Conservation (phyloP, 2,329 filamentous ascomycete genomes). For the Chalara sp. region DNA sequence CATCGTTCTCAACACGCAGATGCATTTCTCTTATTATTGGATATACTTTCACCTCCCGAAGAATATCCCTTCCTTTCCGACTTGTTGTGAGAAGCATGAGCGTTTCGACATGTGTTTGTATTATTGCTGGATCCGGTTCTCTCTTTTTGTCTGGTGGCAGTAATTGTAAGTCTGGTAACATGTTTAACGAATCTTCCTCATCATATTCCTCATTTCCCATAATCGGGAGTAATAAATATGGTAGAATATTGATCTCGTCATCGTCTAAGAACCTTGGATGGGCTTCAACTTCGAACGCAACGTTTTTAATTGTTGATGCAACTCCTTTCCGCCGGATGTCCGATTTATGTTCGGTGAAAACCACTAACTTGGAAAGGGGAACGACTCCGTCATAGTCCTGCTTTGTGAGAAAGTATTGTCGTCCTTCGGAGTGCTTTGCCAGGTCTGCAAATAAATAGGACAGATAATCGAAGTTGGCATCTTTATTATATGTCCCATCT, state of each 20-base stretch:
- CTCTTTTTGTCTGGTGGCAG: conserved; percentile 84
- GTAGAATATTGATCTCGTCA: conserved; percentile 71
- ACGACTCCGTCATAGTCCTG: conserved; percentile 76
- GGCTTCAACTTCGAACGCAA: conserved; percentile 71
- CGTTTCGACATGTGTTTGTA: conserved; percentile 86
- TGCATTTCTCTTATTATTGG: conserved; percentile 85
- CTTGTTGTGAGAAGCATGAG: conserved; percentile 78
- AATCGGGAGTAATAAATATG: conserved; percentile 83
- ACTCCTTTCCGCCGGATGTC: conserved; percentile 84
- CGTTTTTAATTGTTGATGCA: conserved; percentile 93
- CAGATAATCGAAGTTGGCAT: conserved; percentile 86
- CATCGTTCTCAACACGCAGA: conserved; percentile 67
- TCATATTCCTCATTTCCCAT: conserved; percentile 83
- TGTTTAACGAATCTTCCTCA: conserved; percentile 76
- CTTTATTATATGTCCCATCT: conserved; percentile 73
- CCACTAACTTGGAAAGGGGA: conserved; percentile 85
- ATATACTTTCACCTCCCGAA: conserved; percentile 78
- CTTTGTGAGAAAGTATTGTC: conserved; percentile 65
- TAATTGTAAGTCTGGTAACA: conserved; percentile 87
- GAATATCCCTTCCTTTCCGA: conserved; percentile 61
- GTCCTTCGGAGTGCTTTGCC: conserved; percentile 69
- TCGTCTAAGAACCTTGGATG: conserved; percentile 67
- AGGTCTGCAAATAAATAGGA: conserved; percentile 92
- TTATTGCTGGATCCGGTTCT: conserved; percentile 68
- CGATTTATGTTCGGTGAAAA: conserved; percentile 88